phyloP scores from a whole-genome alignment of 2,329 filamentous ascomycete genomes.

The Lachnellula subtilissima region DNA sequence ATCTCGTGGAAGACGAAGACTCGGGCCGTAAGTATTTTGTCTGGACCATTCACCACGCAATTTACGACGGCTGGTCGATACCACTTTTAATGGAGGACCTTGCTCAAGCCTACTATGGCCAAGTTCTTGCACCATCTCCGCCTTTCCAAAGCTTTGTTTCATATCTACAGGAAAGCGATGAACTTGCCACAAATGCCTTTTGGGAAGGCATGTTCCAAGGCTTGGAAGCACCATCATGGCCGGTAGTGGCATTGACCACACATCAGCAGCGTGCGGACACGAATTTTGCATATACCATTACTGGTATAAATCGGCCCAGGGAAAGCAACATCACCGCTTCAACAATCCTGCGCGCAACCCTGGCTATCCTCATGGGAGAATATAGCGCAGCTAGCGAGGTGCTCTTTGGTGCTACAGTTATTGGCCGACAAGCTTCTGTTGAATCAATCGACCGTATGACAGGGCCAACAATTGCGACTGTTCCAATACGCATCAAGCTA shows the following conservation, averaged over 20 bases:
- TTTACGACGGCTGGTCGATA: neutral
- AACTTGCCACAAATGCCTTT: neutral
- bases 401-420: neutral
- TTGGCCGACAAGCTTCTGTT: neutral
- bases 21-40: neutral
- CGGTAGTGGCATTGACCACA: neutral
- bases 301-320: neutral
- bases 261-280: neutral
- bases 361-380: neutral
- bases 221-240: neutral
- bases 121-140: conserved; percentile 11
- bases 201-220: neutral
- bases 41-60: neutral
- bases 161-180: neutral
- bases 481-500: neutral
- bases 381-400: neutral
- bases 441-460: neutral
- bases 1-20: neutral
- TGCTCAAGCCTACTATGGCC: conserved; percentile 10
- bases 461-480: neutral
- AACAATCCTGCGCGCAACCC: neutral
- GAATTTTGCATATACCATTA: neutral
- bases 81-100: conserved; percentile 4
- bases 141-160: conserved; percentile 17
- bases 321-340: neutral